A percentile compares a stretch with the other conserved stretches of the same genome.
These are phyloP conservation scores for Leishmania turanica DNA, from an alignment of 208 protist species.

Conservation along the genomic window DNA sequence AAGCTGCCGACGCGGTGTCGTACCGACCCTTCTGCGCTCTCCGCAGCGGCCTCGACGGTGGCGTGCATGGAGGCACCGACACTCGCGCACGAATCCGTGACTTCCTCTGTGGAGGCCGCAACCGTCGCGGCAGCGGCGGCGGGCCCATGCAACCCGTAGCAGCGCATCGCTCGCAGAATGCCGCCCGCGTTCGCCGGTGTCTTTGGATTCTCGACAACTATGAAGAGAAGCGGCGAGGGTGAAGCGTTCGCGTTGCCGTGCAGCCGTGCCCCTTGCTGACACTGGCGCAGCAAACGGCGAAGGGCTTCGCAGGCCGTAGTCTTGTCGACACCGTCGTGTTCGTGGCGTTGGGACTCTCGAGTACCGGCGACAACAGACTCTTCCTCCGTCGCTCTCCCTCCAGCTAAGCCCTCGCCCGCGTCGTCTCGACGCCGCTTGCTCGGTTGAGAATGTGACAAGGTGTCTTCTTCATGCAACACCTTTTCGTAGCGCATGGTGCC, in stretches of 20 bases:
- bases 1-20: conserved; percentile 29
- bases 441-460: not conserved
- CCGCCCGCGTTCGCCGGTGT: conserved; percentile 68
- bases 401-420: not conserved
- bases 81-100: not conserved
- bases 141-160: conserved; percentile 31
- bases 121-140: not conserved
- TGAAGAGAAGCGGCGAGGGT: conserved; percentile 36
- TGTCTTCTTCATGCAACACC: not conserved
- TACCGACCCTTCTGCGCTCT: conserved; percentile 8
- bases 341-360: not conserved
- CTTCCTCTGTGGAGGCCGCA: not conserved
- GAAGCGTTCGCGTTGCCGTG: not conserved
- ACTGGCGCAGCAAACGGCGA: conserved; percentile 3
- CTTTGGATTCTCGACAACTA: conserved; percentile 76
- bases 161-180: conserved; percentile 71
- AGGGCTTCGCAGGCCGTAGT: not conserved
- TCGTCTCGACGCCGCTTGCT: conserved; percentile 7
- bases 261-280: conserved; percentile 15
- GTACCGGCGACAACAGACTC: not conserved
- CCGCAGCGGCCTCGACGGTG: not conserved
- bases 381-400: not conserved
- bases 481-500: conserved; percentile 25
- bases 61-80: not conserved
- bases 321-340: not conserved